A percentile compares a stretch with the other conserved stretches of the same genome.
Conservation (phyloP, 805 yeast species). For the Zygoascus tannicola region DNA sequence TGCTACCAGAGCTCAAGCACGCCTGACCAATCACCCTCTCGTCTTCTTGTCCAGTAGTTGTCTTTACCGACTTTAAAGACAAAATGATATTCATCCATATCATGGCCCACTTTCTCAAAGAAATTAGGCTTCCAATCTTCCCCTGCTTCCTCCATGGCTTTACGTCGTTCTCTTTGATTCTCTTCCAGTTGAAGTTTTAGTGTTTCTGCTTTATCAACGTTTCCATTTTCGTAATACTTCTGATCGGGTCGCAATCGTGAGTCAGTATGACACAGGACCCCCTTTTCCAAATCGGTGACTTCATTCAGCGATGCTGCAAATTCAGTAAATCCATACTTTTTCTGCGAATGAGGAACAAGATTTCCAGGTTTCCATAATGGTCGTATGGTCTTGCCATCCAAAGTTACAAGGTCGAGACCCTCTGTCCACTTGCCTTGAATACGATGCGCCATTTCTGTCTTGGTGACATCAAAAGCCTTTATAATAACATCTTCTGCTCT, state of each 20-base stretch:
- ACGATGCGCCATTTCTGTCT: slow-evolving; percentile 15
- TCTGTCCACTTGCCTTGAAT: slow-evolving; percentile 79
- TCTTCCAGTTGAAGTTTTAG: slow-evolving; percentile 65
- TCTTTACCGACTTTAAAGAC: slow-evolving; percentile 44
- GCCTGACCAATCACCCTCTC: slow-evolving; percentile 28
- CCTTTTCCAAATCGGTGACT: slow-evolving; percentile 61
- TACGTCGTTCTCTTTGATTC: slow-evolving; percentile 69
- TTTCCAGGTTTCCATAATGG: slow-evolving; percentile 64
- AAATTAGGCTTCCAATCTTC: slow-evolving; percentile 48
- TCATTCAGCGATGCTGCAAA: slow-evolving; percentile 79
- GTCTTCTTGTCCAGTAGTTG: slow-evolving; percentile 72
- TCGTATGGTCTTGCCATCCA: slow-evolving; percentile 13
- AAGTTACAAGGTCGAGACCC: slow-evolving; percentile 28
- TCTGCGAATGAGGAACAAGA: slow-evolving; percentile 45
- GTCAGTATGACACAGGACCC: slow-evolving; percentile 69
- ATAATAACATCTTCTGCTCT: slow-evolving; percentile 56
- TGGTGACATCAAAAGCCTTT: slow-evolving; percentile 28
- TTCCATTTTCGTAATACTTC: slow-evolving; percentile 57
- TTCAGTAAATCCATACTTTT: slow-evolving; percentile 76
- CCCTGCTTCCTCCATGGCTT: slow-evolving; percentile 39
- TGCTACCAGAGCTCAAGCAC: slow-evolving; percentile 13
- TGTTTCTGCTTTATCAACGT: slow-evolving; percentile 60
- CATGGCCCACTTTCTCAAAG: slow-evolving; percentile 42
- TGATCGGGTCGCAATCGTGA: slow-evolving; percentile 87
- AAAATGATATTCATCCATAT: slow-evolving; percentile 38